Evolutionary conservation across 2,329 filamentous ascomycete genomes (phyloP).

Genomic region (Neurospora sp.): DNA sequence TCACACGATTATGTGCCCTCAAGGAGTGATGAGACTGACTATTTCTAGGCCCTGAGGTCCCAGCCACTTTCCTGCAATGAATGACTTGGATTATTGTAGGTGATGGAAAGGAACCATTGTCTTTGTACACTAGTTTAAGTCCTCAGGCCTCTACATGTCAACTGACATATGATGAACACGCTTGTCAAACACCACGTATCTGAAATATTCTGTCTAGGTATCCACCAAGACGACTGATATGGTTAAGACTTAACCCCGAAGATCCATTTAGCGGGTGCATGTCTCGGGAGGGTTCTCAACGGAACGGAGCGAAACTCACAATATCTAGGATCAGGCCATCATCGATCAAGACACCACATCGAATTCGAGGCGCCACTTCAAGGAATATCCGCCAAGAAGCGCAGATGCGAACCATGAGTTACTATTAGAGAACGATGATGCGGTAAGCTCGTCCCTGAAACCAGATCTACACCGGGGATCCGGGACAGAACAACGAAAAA

Average conservation of each 20-base stretch:
- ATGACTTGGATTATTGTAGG: not conserved
- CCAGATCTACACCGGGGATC: not conserved
- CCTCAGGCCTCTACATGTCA: not conserved
- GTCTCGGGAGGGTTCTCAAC: not conserved
- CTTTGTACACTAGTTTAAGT: not conserved
- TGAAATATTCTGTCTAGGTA: not conserved
- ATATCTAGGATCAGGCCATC: not conserved
- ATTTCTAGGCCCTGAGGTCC: slow-evolving; percentile 18
- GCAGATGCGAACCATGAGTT: too few species aligned
- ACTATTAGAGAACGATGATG: not conserved
- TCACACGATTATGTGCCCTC: not conserved
- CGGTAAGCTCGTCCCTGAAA: not conserved
- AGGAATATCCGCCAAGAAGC: too few species aligned
- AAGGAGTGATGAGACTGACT: slow-evolving; percentile 1
- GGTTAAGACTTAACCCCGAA: not conserved
- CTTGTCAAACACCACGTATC: not conserved
- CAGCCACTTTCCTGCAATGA: slow-evolving; percentile 18
- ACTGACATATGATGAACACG: not conserved
- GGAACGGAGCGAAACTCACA: not conserved
- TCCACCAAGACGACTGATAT: not conserved
- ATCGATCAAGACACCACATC: not conserved
- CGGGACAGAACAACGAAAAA: not conserved
- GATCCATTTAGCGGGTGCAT: not conserved
- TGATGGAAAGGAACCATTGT: not conserved
- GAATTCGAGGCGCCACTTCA: not conserved